Base-by-base conservation (phyloP, 495 filamentous ascomycete species). In the Aspergillus ellipticus region DNA sequence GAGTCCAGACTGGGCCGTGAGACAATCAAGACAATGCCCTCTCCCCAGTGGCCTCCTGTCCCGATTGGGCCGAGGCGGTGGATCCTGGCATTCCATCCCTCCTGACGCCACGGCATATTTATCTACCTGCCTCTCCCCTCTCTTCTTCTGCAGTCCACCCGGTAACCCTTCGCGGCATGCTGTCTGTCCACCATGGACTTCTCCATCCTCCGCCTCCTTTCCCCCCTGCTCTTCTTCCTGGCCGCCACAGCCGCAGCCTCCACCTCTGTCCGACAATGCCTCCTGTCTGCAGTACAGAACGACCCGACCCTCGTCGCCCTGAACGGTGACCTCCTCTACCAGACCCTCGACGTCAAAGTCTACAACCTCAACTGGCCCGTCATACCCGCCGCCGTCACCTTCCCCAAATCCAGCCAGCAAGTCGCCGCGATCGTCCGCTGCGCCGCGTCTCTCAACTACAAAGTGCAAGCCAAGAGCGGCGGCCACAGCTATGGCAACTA, bases 401-500 rank as follows among this genome's bases (percentile, higher is more conserved):
- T 83, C 11, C 89, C 89, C 0, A 62, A 74, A 11, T 81, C 75
- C 0, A 61, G 79, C 2, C 54, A 81, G 10, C 77, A 91, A 45
- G 79, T 91, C 11, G 76, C 83, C 0, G 73, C 64, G 20, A 75
- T 84, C 3, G 75, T 89, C 10, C 75, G 73, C 51, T 90, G 86
- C 57, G 87, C 86, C 0, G 70, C 65, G 0, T 59, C 66, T 3
- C 68, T 76, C 51, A 72, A 67, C 33, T 67, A 83, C 58, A 85
- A 85, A 59, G 85, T 91, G 19, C 86, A 89, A 57, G 75, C 88
- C 9, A 82, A 78, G 59, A 83, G 82, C 37, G 89, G 89, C 13
- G 89, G 89, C 1, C 89, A 92, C 63, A 89, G 85, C 13, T 90
- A 87, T 70, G 84, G 75, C 2, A 84, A 82, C 4, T 80, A 80